Evolutionary conservation across 2,329 filamentous ascomycete genomes (phyloP).

Genomic region (Uncinocarpus reesii): DNA sequence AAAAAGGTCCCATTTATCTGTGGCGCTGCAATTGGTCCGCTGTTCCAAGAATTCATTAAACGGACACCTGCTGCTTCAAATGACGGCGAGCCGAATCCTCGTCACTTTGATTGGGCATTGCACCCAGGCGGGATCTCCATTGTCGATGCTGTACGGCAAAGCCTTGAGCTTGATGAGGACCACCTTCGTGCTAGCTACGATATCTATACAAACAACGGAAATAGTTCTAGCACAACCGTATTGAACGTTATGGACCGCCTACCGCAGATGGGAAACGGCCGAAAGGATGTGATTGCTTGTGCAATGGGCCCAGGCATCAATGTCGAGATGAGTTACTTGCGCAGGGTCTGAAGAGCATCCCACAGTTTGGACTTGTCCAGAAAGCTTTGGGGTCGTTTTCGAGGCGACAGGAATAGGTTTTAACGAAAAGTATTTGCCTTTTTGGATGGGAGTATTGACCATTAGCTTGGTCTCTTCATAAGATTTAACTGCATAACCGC

Average conservation of each 20-base stretch:
- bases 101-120: constrained; percentile 6
- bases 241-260: constrained; percentile 4
- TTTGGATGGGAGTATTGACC: not conserved
- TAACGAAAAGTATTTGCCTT: not conserved
- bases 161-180: not conserved
- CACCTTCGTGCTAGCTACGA: constrained; percentile 9
- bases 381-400: not conserved
- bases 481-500: too few relatives aligned
- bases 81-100: constrained; percentile 2
- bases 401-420: not conserved
- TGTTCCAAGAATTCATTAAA: constrained; percentile 5
- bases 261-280: not conserved
- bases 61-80: not conserved
- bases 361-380: not conserved
- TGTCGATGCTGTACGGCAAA: constrained; percentile 1
- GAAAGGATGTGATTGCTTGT: constrained; percentile 6
- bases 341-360: not conserved
- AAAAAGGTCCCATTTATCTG: constrained; percentile 2
- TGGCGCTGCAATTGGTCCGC: not conserved
- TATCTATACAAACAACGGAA: constrained; percentile 8
- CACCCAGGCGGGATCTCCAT: constrained; percentile 6
- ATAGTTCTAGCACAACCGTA: constrained; percentile 2
- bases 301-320: constrained; percentile 8
- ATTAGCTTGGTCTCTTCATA: too few relatives aligned
- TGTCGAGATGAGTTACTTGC: constrained; percentile 8